Evolutionary conservation across 2,329 filamentous ascomycete genomes (phyloP), one percentile per base, ranked within the genome.

Genomic region (Chaetomiaceae sp.): DNA sequence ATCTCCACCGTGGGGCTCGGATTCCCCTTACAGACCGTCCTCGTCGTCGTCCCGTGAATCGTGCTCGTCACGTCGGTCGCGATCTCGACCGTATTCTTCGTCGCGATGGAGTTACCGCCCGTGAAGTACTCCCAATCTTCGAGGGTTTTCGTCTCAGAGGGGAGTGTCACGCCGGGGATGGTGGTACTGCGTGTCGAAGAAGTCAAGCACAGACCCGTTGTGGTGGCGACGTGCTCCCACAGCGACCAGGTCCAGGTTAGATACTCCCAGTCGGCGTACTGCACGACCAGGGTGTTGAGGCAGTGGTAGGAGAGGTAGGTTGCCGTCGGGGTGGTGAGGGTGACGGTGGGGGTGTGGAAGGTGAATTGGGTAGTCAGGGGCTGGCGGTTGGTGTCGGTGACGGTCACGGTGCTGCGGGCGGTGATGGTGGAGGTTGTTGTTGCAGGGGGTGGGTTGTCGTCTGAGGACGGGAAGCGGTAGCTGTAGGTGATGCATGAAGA

Each of bases 91-190:
- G 48, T 47, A 25, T 55, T 22, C 25, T 58, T 58, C 7, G 55
- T 58, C 17, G 33, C 52, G 6, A 53, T 11, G 6, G 48, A 51
- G n/a, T n/a, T 4, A 17, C 45, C 37, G 14, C 27, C 19, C 33
- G 33, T 45, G 33, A 58, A 53, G 33, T 53, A 58, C 37, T 58
- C 53, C 56, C 56, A 58, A 42, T 58, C 56, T 15, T 45, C 39
- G 8, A 57, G 38, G 2, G 49, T 23, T 9, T 12, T 8, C n/a
- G n/a, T 15, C 6, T 25, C 33, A 4, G n/a, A n/a, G n/a, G 56
- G 56, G 1, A 53, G 37, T 4, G 42, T 48, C 0, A 55, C 38
- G 17, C 53, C 53, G 7, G 56, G 56, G 36, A 58, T 55, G 14
- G 53, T 58, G 23, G 56, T 58, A 6, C 46, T 51, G 9, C 56